Conservation (phyloP, 192 early-diverging fungal species). For the Geranomyces variabilis region DNA sequence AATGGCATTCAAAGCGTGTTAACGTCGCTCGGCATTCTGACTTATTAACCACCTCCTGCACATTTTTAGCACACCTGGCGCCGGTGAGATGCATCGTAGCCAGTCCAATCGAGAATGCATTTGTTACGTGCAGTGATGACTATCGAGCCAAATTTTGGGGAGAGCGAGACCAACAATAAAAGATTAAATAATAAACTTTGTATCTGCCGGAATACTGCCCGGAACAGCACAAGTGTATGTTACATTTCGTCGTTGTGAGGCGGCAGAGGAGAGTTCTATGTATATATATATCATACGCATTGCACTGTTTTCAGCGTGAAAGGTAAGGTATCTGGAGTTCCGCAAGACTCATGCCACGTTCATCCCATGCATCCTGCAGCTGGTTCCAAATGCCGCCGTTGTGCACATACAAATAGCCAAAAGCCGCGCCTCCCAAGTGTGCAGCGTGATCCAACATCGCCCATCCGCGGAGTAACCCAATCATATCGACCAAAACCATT, state of each 20-base stretch:
- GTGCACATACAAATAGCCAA: conserved; percentile 34
- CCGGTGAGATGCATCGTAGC: conserved; percentile 29
- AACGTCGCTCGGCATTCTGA: too few relatives aligned
- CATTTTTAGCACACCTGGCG: conserved; percentile 20
- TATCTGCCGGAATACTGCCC: too few relatives aligned
- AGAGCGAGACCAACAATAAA: not conserved
- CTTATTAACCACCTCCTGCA: too few relatives aligned
- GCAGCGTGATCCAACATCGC: conserved; percentile 71
- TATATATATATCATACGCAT: too few relatives aligned
- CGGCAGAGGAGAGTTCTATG: too few relatives aligned
- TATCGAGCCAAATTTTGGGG: conserved; percentile 35
- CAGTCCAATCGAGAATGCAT: conserved; percentile 27
- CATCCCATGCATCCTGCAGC: conserved; percentile 32
- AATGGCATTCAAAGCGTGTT: not conserved
- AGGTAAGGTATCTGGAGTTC: too few relatives aligned
- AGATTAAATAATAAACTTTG: too few relatives aligned
- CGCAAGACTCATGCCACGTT: too few relatives aligned
- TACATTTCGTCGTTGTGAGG: too few relatives aligned
- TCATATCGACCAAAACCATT: conserved; percentile 72
- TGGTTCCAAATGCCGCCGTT: conserved; percentile 36
- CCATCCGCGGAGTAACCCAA: conserved; percentile 75
- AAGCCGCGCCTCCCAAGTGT: conserved; percentile 41
- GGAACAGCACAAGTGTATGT: too few relatives aligned
- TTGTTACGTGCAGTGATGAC: conserved; percentile 39
- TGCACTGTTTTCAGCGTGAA: too few relatives aligned